Evolutionary conservation across 2,329 filamentous ascomycete genomes (phyloP), one percentile per base, ranked within the genome.

Genomic region (Penicillium vulpinum): DNA sequence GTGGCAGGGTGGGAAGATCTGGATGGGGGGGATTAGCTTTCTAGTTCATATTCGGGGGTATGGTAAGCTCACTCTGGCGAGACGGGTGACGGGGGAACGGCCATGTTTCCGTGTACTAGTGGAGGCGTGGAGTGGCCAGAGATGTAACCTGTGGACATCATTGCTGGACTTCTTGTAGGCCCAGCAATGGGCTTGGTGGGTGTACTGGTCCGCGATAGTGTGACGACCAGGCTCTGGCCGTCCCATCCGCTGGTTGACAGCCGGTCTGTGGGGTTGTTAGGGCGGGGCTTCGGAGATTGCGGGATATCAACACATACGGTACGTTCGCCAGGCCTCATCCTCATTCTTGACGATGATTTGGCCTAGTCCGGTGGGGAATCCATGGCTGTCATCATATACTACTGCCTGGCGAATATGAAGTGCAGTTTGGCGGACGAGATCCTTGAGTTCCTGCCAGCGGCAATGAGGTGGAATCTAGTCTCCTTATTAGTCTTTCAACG

Each of bases 341-440:
- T 77, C 74, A 44, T 77, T 76, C 33, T 78, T 78, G 28, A 78
- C 70, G 33, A 78, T 78, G 46, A 77, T 78, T 61, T 78, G 75
- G 2, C 75, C 75, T 2, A 78, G 59, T 15, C 75, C 75, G 1
- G 75, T 77, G 21, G 75, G 74, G 51, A 75, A 72, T 5, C 75
- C 75, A 57, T 76, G 70, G 40, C 67, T 70, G 52, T 77, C 75
- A 63, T 78, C 75, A 51, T 77, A 77, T 21, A 78, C 75, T 18
- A 77, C 75, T 0, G 75, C 75, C 56, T 78, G 75, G 33, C 75
- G 74, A 53, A 78, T 77, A 60, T 78, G 75, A 40, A 75, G 56
- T 29, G 75, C 75, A 24, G 74, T 77, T 59, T 78, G 75, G 21
- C 75, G 75, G 18, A 78, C 72, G n/a, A 77, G 61, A 54, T 78